phyloP scores from a whole-genome alignment of 2,329 filamentous ascomycete genomes.

The Colletotrichum lini region DNA sequence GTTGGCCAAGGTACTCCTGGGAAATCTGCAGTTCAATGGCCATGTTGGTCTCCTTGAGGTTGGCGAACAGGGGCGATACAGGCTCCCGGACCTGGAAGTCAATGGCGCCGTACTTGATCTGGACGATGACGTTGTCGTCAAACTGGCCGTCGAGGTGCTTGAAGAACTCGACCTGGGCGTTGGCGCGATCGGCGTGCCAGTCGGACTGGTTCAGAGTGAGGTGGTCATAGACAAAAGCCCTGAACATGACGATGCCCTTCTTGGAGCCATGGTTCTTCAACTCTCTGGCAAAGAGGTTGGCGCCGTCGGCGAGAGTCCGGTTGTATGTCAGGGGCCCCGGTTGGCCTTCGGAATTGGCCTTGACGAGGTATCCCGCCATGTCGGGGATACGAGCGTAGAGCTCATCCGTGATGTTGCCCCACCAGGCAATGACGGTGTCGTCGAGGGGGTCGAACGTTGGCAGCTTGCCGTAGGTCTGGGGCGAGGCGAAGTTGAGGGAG shows the following conservation, averaged over 20 bases:
- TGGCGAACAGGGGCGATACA: slow-evolving; percentile 73
- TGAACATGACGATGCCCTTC: slow-evolving; percentile 75
- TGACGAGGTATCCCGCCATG: slow-evolving; percentile 78
- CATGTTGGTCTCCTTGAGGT: slow-evolving; percentile 58
- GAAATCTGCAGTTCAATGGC: slow-evolving; percentile 77
- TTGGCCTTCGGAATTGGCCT: slow-evolving; percentile 81
- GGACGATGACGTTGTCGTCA: slow-evolving; percentile 78
- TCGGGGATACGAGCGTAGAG: slow-evolving; percentile 76
- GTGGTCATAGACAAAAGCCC: slow-evolving; percentile 78
- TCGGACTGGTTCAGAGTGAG: slow-evolving; percentile 64
- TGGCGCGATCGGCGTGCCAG: slow-evolving; percentile 78
- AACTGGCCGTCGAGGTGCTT: slow-evolving; percentile 75
- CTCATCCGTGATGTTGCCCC: slow-evolving; percentile 70
- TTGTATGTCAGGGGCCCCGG: slow-evolving; percentile 79
- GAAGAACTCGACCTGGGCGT: slow-evolving; percentile 79
- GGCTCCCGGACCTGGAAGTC: slow-evolving; percentile 82
- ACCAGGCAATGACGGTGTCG: slow-evolving; percentile 71
- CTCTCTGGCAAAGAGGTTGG: slow-evolving; percentile 76
- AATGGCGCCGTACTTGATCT: slow-evolving; percentile 82
- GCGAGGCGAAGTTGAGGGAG: slow-evolving; percentile 78
- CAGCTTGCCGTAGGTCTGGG: slow-evolving; percentile 68
- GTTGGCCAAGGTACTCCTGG: slow-evolving; percentile 81
- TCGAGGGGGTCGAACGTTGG: slow-evolving; percentile 77
- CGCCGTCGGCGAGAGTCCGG: slow-evolving; percentile 76
- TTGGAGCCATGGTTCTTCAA: slow-evolving; percentile 65